Evolutionary conservation across 169 alveolate genomes (phyloP).

Genomic region (Babesia microti): DNA sequence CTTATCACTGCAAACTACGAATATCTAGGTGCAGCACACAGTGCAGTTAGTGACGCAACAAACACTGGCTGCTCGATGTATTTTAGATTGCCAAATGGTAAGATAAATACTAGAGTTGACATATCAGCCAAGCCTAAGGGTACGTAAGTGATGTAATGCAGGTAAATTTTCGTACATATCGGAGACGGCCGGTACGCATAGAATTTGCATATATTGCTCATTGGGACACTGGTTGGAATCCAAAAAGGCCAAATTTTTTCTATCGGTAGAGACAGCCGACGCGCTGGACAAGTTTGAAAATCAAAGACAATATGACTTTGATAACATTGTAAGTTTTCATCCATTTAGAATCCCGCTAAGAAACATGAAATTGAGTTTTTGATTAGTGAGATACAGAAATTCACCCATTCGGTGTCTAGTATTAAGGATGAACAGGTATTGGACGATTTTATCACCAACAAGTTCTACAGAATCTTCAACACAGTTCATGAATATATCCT

Average conservation of each 20-base stretch:
- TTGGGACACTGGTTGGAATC: constrained; percentile 48
- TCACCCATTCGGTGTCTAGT: constrained; percentile 26
- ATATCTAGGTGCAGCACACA: constrained; percentile 8
- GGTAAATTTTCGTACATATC: constrained; percentile 48
- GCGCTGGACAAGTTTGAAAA: constrained; percentile 37
- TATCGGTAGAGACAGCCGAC: constrained; percentile 55
- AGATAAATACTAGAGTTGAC: constrained; percentile 6
- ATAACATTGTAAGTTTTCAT: constrained; percentile 13
- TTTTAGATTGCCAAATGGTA: constrained; percentile 17
- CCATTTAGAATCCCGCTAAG: constrained; percentile 15
- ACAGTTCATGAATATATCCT: constrained; percentile 46
- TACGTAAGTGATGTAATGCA: neutral
- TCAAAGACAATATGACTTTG: constrained; percentile 40
- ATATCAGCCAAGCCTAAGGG: neutral
- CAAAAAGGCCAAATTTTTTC: constrained; percentile 37
- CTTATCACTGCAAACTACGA: constrained; percentile 30
- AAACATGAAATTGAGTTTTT: constrained; percentile 16
- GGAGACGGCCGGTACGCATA: constrained; percentile 28
- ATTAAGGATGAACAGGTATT: constrained; percentile 42
- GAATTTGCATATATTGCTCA: constrained; percentile 55
- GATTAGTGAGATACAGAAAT: constrained; percentile 14
- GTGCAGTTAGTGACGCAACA: constrained; percentile 8
- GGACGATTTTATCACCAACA: constrained; percentile 15
- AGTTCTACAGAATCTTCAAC: constrained; percentile 39
- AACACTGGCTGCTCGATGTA: constrained; percentile 10